Conservation (phyloP, 1,139 yeast genomes). For the Yamadazyma trypodendri region DNA sequence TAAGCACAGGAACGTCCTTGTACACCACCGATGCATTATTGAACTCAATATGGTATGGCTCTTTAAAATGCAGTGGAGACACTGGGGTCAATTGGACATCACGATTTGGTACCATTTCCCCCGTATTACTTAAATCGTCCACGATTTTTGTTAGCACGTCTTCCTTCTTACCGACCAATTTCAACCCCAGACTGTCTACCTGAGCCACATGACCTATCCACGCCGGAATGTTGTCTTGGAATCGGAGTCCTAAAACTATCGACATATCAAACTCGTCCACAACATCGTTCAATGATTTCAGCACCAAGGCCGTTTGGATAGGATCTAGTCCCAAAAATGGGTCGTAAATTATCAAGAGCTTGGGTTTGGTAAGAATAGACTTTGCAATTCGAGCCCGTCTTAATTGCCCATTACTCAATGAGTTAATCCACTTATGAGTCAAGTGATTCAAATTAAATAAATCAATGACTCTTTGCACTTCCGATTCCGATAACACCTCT, state of each 20-base stretch:
- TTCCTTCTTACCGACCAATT: constrained; percentile 44
- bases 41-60: constrained; percentile 40
- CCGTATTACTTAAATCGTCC: constrained; percentile 4
- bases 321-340: constrained; percentile 93
- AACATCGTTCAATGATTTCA: constrained; percentile 35
- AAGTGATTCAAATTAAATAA: constrained; percentile 56
- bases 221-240: constrained; percentile 70
- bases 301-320: constrained; percentile 58
- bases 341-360: constrained; percentile 74
- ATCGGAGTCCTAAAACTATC: constrained; percentile 69
- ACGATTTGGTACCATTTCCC: constrained; percentile 5
- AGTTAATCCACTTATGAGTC: constrained; percentile 74
- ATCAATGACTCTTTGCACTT: constrained; percentile 43
- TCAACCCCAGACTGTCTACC: constrained; percentile 55
- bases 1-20: constrained; percentile 57
- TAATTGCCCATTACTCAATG: constrained; percentile 90
- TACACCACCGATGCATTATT: constrained; percentile 65
- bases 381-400: constrained; percentile 85
- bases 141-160: constrained; percentile 18
- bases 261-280: constrained; percentile 27
- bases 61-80: constrained; percentile 4
- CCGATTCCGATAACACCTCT: constrained; percentile 16
- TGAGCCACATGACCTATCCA: constrained; percentile 78
- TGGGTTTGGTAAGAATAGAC: constrained; percentile 65
- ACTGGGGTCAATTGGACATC: constrained; percentile 4